Evolutionary conservation across 2,329 filamentous ascomycete genomes (phyloP).

Genomic region (Nemania sp.): DNA sequence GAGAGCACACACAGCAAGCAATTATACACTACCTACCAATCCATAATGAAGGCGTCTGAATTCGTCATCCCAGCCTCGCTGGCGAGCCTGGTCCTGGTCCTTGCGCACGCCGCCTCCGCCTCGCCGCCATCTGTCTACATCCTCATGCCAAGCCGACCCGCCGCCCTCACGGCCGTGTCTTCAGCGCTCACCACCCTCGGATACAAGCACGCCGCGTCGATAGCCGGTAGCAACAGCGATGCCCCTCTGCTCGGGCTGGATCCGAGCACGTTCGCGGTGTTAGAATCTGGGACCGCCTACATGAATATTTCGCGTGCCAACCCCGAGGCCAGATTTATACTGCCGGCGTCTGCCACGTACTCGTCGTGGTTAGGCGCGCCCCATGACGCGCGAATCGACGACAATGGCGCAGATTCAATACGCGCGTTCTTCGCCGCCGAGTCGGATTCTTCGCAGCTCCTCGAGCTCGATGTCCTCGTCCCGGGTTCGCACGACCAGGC

Average conservation of each 20-base stretch:
- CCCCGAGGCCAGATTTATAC: constrained; percentile 33
- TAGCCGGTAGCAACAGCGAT: background rate
- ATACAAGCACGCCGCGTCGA: constrained; percentile 24
- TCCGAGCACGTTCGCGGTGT: constrained; percentile 28
- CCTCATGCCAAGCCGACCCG: constrained; percentile 25
- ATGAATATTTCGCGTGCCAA: constrained; percentile 25
- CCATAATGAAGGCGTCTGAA: constrained; percentile 21
- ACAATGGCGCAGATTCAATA: constrained; percentile 17
- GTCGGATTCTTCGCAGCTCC: constrained; percentile 12
- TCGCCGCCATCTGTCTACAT: constrained; percentile 30
- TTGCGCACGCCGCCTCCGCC: background rate
- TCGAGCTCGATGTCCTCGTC: constrained; percentile 32
- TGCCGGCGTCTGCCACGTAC: constrained; percentile 17
- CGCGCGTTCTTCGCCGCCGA: constrained; percentile 23
- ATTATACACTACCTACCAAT: no score
- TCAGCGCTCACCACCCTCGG: constrained; percentile 32
- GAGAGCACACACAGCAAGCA: no score
- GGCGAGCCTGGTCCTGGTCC: constrained; percentile 19
- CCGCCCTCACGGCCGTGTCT: constrained; percentile 25
- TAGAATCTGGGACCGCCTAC: constrained; percentile 25
- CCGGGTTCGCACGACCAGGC: constrained; percentile 27
- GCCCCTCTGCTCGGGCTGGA: constrained; percentile 5
- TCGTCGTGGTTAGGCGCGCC: constrained; percentile 5
- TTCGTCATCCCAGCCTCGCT: constrained; percentile 19
- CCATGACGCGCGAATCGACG: no score